Evolutionary conservation across 2,329 filamentous ascomycete genomes (phyloP).

Genomic region (Colletotrichum tamarilloi): DNA sequence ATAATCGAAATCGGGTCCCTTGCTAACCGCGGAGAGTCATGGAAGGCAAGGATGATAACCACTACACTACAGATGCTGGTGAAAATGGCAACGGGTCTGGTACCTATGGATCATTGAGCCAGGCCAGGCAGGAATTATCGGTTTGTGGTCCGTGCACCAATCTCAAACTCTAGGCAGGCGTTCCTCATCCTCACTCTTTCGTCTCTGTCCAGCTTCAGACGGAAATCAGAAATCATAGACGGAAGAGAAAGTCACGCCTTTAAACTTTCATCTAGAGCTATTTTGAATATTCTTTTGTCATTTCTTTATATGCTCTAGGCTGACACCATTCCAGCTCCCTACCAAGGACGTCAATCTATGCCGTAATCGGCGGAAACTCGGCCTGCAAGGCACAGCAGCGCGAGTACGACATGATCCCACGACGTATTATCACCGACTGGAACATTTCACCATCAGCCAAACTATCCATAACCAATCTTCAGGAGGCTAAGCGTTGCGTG

Average conservation of each 20-base stretch:
- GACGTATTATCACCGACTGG: not conserved
- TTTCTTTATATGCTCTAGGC: not conserved
- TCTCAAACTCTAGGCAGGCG: not conserved
- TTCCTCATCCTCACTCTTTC: not conserved
- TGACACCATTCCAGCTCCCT: not conserved
- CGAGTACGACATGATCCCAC: not conserved
- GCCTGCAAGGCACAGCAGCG: not conserved
- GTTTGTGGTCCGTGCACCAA: not conserved
- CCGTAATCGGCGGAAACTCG: not conserved
- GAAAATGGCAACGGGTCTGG: fast-evolving
- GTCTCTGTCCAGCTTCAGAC: not conserved
- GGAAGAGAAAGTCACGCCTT: not conserved
- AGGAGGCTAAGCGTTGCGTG: not conserved
- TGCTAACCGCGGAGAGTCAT: not conserved
- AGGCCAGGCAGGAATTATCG: too few species aligned
- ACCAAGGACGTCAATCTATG: not conserved
- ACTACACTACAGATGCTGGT: conserved; percentile 3
- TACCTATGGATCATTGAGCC: fast-evolving
- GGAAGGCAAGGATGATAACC: conserved; percentile 17
- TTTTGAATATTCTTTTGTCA: too few species aligned
- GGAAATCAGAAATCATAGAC: not conserved
- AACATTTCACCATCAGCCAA: not conserved
- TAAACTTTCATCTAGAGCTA: not conserved
- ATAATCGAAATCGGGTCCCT: conserved; percentile 11
- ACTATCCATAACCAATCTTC: not conserved